phyloP scores from a whole-genome alignment of 2,329 filamentous ascomycete species.

The Boeremia lycopersici region DNA sequence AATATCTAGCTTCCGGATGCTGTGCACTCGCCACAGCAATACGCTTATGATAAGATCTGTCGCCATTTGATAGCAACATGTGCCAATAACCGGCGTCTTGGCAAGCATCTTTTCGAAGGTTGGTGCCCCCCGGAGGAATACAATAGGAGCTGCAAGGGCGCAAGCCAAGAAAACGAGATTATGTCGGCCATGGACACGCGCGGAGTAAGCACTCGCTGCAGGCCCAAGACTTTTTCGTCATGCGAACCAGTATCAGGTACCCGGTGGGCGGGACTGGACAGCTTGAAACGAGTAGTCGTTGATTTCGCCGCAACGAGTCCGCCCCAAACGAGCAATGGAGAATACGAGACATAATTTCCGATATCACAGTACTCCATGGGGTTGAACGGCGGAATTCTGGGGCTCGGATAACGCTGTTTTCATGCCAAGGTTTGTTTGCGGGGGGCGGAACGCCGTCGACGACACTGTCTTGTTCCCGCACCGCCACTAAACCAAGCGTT shows the following conservation, averaged over 20 bases:
- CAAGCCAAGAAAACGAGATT: constrained; percentile 7
- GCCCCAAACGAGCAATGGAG: no score
- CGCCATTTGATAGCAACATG: constrained; percentile 8
- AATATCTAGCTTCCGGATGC: constrained; percentile 12
- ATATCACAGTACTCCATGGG: no score
- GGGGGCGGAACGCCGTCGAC: constrained; percentile 7
- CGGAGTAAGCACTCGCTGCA: constrained; percentile 17
- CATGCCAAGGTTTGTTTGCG: not conserved
- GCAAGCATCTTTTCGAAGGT: constrained; percentile 3
- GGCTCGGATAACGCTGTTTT: not conserved
- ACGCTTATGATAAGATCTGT: constrained; percentile 5
- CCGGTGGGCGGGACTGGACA: not conserved
- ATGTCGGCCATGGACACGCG: not conserved
- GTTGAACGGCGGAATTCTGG: not conserved
- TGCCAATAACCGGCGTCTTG: constrained; percentile 18
- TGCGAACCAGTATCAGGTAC: not conserved
- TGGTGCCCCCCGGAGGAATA: constrained; percentile 6
- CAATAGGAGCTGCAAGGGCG: not conserved
- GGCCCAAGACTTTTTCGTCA: constrained; percentile 15
- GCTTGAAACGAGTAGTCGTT: not conserved
- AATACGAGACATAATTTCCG: no score
- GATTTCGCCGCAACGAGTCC: not conserved
- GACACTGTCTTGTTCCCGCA: not conserved
- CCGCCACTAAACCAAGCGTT: constrained; percentile 1
- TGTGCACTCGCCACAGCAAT: constrained; percentile 16